These are phyloP conservation scores for Periconia sp. DNA, from an alignment of 2,329 filamentous ascomycete species.

Conservation along the genomic window DNA sequence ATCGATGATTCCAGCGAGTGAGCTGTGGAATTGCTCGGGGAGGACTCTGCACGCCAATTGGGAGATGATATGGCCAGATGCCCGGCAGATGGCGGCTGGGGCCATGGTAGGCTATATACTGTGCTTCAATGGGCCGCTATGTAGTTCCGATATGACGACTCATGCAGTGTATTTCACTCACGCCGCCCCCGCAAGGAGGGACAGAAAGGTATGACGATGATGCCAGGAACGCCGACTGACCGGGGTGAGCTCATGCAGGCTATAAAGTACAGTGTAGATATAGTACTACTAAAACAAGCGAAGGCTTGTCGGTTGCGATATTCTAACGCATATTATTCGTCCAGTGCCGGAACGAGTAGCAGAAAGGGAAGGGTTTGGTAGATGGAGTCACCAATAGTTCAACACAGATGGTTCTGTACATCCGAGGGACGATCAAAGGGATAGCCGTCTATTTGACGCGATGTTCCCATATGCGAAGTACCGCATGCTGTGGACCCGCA, in stretches of 20 bases:
- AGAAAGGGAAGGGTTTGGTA: too few species aligned
- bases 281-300: too few species aligned
- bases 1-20: slow-evolving; percentile 5
- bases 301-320: too few species aligned
- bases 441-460: too few species aligned
- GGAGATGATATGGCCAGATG: neutral
- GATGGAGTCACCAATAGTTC: too few species aligned
- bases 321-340: too few species aligned
- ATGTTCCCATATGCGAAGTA: too few species aligned
- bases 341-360: too few species aligned
- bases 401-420: too few species aligned
- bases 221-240: slow-evolving; percentile 12
- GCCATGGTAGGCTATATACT: slow-evolving; percentile 1
- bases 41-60: slow-evolving; percentile 1
- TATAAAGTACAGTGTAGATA: too few species aligned
- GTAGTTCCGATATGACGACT: neutral
- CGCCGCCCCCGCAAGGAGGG: neutral
- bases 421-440: too few species aligned
- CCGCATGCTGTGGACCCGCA: too few species aligned
- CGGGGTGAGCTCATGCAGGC: slow-evolving; percentile 2
- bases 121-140: neutral
- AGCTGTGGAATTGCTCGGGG: neutral
- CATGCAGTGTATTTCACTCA: neutral
- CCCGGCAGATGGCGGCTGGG: neutral
- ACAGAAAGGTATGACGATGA: slow-evolving; percentile 15